Base-by-base conservation (phyloP, 1,284 basidiomycete species). In the Heliocybe sulcata region DNA sequence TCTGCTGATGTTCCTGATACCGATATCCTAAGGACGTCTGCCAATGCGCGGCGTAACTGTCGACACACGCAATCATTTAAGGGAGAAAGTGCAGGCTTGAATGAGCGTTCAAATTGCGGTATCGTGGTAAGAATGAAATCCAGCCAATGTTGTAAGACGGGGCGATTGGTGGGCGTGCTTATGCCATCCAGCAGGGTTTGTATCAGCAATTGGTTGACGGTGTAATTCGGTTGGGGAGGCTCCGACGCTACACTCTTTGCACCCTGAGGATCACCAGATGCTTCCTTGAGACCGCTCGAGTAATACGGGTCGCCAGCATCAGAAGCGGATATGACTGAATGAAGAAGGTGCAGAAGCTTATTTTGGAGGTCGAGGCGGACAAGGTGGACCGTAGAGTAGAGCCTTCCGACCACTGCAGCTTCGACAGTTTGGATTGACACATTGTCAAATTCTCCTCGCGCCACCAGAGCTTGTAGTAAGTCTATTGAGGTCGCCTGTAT, bases 61-160 rank as follows among this genome's bases (percentile, higher is more conserved):
- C 80, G 75, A 65, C 91, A 91, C 52, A 97, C 68, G 61, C 88
- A 88, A 58, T 94, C 92, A 58, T 83, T 87, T 22, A 99, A 73
- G 1, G 92, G 87, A 14, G 83, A 75, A n/a, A 97, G 75, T 38
- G 89, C 77, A 14, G 76, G 71, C 45, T 83, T 81, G 6, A 92
- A 72, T 22, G 81, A 74, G 45, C 84, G 82, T 57, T 90, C 88
- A 63, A 92, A 90, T 61, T 91, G 86, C 0, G 92, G 86, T 8
- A 95, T 74, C 0, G 92, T 90, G 86, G 92, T 92, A 54, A 98
- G 79, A 55, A 98, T 79, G 66, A 99, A 98, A 68, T 98, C 96
- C 22, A 98, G 79, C 96, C 96, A 99, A 65, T 97, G 92, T 64
- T 96, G 93, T 12, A 97, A 71, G 22, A 95, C 79, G 1, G 90